Conservation (phyloP, 306 rosid species). For the Citrullus colocynthis region DNA sequence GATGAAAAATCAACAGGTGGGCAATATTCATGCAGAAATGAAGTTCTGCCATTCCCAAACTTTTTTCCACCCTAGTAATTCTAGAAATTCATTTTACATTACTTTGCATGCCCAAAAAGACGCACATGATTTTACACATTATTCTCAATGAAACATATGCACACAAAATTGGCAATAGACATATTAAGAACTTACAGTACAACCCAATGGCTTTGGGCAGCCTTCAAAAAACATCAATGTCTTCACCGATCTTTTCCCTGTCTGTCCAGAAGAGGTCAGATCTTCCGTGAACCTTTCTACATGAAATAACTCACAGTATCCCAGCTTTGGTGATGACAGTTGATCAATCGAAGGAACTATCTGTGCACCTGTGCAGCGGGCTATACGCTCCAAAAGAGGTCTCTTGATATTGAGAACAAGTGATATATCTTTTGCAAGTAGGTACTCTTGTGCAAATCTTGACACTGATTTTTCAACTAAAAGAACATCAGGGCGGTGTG, state of each 20-base stretch:
- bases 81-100: neutral
- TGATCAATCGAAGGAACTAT: constrained; percentile 80
- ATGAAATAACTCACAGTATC: constrained; percentile 72
- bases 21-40: neutral
- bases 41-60: neutral
- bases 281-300: constrained; percentile 72
- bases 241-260: constrained; percentile 60
- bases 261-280: constrained; percentile 40
- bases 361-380: constrained; percentile 91
- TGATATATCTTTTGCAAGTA: constrained; percentile 82
- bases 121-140: neutral
- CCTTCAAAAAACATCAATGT: constrained; percentile 97
- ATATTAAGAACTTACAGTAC: constrained; percentile 52
- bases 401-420: constrained; percentile 86
- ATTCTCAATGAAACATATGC: neutral
- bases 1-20: neutral
- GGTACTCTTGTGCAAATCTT: constrained; percentile 84
- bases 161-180: neutral
- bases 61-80: neutral
- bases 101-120: neutral
- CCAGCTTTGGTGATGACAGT: constrained; percentile 68
- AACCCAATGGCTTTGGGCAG: constrained; percentile 94
- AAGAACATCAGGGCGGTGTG: constrained; percentile 71
- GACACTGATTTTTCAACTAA: constrained; percentile 97
- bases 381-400: constrained; percentile 84